phyloP scores from a whole-genome alignment of 2,329 filamentous ascomycete species.

The Metarhizium sp. region DNA sequence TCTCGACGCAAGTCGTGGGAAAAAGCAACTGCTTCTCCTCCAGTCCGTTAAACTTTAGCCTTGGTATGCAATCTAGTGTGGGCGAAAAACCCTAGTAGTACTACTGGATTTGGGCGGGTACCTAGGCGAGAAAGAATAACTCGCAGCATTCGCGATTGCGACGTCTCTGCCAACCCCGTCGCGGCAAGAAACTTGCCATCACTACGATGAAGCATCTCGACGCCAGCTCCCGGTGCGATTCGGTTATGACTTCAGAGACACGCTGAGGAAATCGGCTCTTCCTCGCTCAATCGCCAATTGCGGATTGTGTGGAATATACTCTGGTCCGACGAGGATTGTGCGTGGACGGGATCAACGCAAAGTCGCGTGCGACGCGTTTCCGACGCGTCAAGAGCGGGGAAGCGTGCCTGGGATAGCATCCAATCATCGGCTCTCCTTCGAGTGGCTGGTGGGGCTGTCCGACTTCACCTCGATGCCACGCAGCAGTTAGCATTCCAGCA shows the following conservation, averaged over 20 bases:
- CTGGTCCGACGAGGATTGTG: not conserved
- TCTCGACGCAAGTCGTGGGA: not conserved
- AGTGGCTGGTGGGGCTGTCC: not conserved
- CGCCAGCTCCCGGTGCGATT: too few relatives aligned
- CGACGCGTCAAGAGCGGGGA: not conserved
- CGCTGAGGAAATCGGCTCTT: too few relatives aligned
- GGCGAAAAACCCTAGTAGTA: too few relatives aligned
- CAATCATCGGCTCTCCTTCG: not conserved
- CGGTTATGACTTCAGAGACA: too few relatives aligned
- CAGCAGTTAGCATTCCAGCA: not conserved
- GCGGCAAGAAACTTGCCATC: too few relatives aligned
- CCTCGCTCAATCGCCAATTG: not conserved
- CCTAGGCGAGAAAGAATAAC: too few relatives aligned
- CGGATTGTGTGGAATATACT: not conserved
- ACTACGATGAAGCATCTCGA: too few relatives aligned
- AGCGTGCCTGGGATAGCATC: not conserved
- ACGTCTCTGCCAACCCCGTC: too few relatives aligned
- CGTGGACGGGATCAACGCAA: not conserved
- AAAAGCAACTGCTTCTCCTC: not conserved
- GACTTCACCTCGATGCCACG: not conserved
- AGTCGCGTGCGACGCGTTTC: not conserved
- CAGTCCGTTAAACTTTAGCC: not conserved
- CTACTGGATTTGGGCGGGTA: too few relatives aligned
- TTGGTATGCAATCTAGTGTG: not conserved
- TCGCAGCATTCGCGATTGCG: too few relatives aligned